Base-by-base conservation (phyloP, 352 stramenopile species). In the Phytophthora sp. region DNA sequence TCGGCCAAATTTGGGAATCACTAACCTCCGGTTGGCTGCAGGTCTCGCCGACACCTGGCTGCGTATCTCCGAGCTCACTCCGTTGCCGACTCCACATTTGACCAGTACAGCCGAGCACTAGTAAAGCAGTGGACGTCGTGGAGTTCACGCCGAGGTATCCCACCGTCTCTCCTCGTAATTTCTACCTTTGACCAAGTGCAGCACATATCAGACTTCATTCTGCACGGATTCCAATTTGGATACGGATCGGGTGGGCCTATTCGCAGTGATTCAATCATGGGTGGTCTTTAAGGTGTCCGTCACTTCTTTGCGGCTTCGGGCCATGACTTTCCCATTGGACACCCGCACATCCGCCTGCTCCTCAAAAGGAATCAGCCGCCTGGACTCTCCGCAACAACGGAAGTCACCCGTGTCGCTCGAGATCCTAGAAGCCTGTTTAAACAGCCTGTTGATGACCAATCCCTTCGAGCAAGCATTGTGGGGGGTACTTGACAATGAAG, bases 361-460 rank as follows among this genome's bases (percentile, higher is more conserved):
- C 43, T 55, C 44, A n/a, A 50, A 55, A 34, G 43, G 44, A 15
- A 56, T 49, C 27, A 43, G 45, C n/a, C 55, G 55, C 5, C 35
- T 53, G 4, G 44, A 54, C 12, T n/a, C 15, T 4, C 27, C 59
- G 3, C n/a, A 3, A 0, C 32, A 18, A 4, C 31, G 17, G 1
- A 61, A 62, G 4, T 10, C 41, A 4, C 35, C 42, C 0, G 43
- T 61, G 0, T 50, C 49, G 1, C 0, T 61, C 7, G 23, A 43
- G 1, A 23, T 61, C 4, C 41, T 67, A 1, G 41, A 67, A 28
- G 4, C 11, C 1, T 66, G 39, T 10, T 55, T 51, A 3, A 12
- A 12, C 23, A 12, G 7, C 17, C 20, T 66, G 0, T 13, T 37
- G 17, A 18, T 48, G 20, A 12, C 38, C 5, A 27, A 38, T 11